phyloP scores from a whole-genome alignment of 2,329 filamentous ascomycete species.

The Alternaria gansuensis region DNA sequence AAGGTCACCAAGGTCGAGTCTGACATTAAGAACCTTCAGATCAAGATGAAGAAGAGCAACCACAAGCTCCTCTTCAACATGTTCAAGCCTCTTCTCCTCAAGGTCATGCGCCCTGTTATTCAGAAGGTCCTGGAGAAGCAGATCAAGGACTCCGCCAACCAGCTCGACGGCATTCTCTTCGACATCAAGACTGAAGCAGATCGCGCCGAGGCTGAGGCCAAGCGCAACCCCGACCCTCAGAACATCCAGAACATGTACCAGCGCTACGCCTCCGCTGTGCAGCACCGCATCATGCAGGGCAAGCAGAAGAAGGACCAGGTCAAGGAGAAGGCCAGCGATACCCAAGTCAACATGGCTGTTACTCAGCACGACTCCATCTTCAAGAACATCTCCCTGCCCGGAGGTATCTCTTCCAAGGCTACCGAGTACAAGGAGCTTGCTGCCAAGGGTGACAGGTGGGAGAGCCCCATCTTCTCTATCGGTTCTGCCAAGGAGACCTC shows the following conservation, averaged over 20 bases:
- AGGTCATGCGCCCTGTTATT: conserved; percentile 81
- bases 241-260: conserved; percentile 84
- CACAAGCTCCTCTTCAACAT: conserved; percentile 90
- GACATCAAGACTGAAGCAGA: conserved; percentile 85
- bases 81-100: conserved; percentile 87
- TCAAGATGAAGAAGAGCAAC: conserved; percentile 93
- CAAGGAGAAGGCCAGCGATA: conserved; percentile 63
- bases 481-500: conserved; percentile 77
- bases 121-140: conserved; percentile 90
- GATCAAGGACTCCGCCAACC: conserved; percentile 81
- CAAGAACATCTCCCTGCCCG: conserved; percentile 83
- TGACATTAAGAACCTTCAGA: conserved; percentile 79
- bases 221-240: conserved; percentile 71
- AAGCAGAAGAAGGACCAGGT: conserved; percentile 77
- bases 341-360: conserved; percentile 81
- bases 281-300: conserved; percentile 76
- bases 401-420: conserved; percentile 90
- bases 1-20: conserved; percentile 91
- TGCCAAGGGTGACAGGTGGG: conserved; percentile 88
- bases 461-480: conserved; percentile 91
- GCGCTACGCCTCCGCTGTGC: conserved; percentile 79
- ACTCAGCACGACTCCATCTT: conserved; percentile 93
- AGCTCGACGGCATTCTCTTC: conserved; percentile 76
- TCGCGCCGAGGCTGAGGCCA: conserved; percentile 71
- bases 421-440: conserved; percentile 92